phyloP scores from a whole-genome alignment of 345 rosid genomes.

The Hibiscus tridactylites region DNA sequence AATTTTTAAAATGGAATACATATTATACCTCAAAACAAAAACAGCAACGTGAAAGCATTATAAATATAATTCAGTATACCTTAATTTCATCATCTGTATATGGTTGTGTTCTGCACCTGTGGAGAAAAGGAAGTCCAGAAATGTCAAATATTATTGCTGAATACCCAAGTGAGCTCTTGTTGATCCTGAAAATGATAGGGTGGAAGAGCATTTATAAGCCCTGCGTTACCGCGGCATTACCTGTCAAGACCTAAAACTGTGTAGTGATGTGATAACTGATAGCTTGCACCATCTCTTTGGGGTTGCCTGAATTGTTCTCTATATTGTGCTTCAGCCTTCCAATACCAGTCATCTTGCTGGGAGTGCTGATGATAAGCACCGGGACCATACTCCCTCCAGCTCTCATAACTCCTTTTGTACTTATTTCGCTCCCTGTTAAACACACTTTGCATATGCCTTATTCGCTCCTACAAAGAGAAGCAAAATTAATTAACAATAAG shows the following conservation, averaged over 20 bases:
- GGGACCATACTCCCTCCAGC: constrained; percentile 66
- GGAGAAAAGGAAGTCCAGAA: constrained; percentile 13
- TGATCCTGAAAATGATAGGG: not conserved
- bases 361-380: constrained; percentile 71
- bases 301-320: constrained; percentile 41
- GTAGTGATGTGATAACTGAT: constrained; percentile 84
- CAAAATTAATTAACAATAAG: not conserved
- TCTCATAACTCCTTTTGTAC: constrained; percentile 58
- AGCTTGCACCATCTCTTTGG: constrained; percentile 42
- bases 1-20: not conserved
- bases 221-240: constrained; percentile 25
- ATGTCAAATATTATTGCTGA: not conserved
- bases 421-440: constrained; percentile 88
- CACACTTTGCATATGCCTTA: constrained; percentile 94
- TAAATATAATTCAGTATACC: constrained; percentile 31
- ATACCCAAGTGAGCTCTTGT: not conserved
- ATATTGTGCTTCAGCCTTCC: constrained; percentile 67
- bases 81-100: constrained; percentile 91
- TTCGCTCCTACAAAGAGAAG: constrained; percentile 59
- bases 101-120: constrained; percentile 59
- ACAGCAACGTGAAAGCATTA: not conserved
- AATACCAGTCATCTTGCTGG: constrained; percentile 98
- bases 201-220: not conserved
- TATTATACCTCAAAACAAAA: not conserved
- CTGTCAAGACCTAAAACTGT: constrained; percentile 84